These are phyloP conservation scores for Diutina sp. DNA, from an alignment of 1,139 yeast genomes.

Conservation along the genomic window DNA sequence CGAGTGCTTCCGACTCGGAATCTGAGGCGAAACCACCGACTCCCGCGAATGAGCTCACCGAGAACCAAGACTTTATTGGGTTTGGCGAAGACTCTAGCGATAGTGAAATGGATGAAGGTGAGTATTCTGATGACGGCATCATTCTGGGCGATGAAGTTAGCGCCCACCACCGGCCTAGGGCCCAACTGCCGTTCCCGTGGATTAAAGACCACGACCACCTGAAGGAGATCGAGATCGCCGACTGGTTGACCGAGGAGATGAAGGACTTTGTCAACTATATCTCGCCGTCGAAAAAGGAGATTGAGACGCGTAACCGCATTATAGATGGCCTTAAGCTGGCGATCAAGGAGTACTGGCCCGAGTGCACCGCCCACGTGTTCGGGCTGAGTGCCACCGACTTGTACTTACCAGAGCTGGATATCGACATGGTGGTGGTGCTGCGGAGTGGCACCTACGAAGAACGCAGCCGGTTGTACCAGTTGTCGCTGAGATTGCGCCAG, in stretches of 20 bases:
- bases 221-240: constrained; percentile 62
- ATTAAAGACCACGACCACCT: constrained; percentile 65
- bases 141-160: constrained; percentile 25
- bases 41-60: constrained; percentile 22
- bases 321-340: constrained; percentile 46
- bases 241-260: constrained; percentile 83
- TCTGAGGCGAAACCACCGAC: background rate
- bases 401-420: constrained; percentile 91
- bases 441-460: constrained; percentile 51
- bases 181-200: constrained; percentile 59
- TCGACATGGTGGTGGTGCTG: constrained; percentile 83
- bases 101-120: constrained; percentile 18
- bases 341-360: constrained; percentile 61
- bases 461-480: constrained; percentile 56
- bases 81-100: constrained; percentile 40
- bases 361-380: constrained; percentile 74
- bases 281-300: constrained; percentile 75
- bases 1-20: background rate
- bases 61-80: constrained; percentile 48
- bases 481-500: constrained; percentile 58
- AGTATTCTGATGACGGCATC: constrained; percentile 23
- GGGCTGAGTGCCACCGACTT: constrained; percentile 95
- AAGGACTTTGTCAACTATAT: constrained; percentile 77
- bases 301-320: constrained; percentile 52
- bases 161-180: constrained; percentile 10